Evolutionary conservation across 2,329 filamentous ascomycete species (phyloP), one percentile per base, ranked within the genome.

Genomic region (Eurotiales sp.): DNA sequence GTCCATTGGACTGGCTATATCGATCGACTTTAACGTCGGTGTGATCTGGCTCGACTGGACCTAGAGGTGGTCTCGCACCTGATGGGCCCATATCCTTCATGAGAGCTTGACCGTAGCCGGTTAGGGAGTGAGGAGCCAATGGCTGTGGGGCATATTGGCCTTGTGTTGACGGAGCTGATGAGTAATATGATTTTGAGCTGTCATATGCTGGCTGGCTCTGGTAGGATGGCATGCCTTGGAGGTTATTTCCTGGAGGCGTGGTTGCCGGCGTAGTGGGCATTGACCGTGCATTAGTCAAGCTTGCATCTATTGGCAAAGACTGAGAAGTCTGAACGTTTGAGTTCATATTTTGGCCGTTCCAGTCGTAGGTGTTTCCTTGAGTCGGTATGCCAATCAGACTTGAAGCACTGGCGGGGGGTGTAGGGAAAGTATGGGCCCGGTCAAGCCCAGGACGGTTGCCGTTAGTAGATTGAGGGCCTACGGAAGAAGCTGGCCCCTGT

Each of bases 1-100:
- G 77, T 30, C 81, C 79, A 56, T 78, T 78, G 58, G 72, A 71
- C 58, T 82, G 80, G 57, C 81, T 77, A 58, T 81, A 77, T 60
- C 88, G 79, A 62, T 87, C 80, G 54, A 87, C 79, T 67, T 92
- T 92, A 22, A 83, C 76, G 54, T 87, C 83, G 41, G 81, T 73
- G 50, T 83, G 78, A 56, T 90, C 86, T 23, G 72, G 69, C 51
- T 85, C 79, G 3, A 78, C 71, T 46, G 82, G 80, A 32, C 81
- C 73, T 40, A 81, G 78, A 5, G 80, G 69, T 2, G 81, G 77
- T 53, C 86, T 79, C 27, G 65, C 75, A 43, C 87, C 82, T 10
- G 90, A 89, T 17, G 90, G 90, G 0, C 86, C 89, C 89, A 96
- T 95, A 60, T 95, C 90, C 76, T 95, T 95, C 55, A 89, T 79